Conservation (phyloP, 108 stramenopile species). For the Cyclotella kingstonii region DNA sequence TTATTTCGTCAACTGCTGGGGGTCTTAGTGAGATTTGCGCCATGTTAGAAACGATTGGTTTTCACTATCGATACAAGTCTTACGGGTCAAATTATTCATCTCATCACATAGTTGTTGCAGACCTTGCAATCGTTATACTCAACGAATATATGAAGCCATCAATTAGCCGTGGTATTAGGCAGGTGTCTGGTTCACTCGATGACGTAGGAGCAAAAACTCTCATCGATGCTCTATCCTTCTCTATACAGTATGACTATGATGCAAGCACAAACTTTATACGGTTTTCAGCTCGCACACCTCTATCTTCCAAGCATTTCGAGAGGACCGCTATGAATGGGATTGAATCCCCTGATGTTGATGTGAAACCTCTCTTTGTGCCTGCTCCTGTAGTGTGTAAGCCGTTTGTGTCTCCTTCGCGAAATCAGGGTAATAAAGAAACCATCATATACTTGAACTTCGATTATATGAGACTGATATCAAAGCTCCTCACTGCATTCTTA, state of each 20-base stretch:
- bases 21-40: slow-evolving; percentile 43
- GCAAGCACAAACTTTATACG: slow-evolving; percentile 45
- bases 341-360: slow-evolving; percentile 47
- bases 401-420: slow-evolving; percentile 28
- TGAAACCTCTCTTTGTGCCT: slow-evolving; percentile 48
- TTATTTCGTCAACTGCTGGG: slow-evolving; percentile 51
- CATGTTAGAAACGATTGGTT: slow-evolving; percentile 55
- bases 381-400: slow-evolving; percentile 64
- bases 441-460: slow-evolving; percentile 62
- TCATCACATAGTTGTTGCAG: slow-evolving; percentile 64
- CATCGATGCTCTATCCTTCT: slow-evolving; percentile 75
- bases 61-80: slow-evolving; percentile 79
- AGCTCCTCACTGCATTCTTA: slow-evolving; percentile 36
- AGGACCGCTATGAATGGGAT: slow-evolving; percentile 32
- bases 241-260: slow-evolving; percentile 61
- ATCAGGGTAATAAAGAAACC: slow-evolving; percentile 53
- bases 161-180: slow-evolving; percentile 30
- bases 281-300: slow-evolving; percentile 53
- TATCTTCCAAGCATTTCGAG: slow-evolving; percentile 36
- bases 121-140: slow-evolving; percentile 55
- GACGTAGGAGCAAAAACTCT: slow-evolving; percentile 47
- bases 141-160: slow-evolving; percentile 22
- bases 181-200: slow-evolving; percentile 42
- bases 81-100: slow-evolving; percentile 55
- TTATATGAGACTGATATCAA: slow-evolving; percentile 46